phyloP scores from a whole-genome alignment of 2,329 filamentous ascomycete genomes.

The Myriangium duriaei region DNA sequence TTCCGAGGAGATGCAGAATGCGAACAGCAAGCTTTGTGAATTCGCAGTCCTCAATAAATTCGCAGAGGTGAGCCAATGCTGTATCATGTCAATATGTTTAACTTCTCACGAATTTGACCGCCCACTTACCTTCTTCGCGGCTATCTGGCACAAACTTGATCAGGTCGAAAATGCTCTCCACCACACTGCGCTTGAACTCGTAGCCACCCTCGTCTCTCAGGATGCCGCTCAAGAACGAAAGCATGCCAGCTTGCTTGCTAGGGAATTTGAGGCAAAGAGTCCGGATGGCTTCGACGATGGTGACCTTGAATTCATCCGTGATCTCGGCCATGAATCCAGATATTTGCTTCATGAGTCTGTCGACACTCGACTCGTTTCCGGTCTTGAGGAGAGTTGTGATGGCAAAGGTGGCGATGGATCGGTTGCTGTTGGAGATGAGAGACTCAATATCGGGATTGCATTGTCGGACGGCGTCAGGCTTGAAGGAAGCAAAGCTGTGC shows the following conservation, averaged over 20 bases:
- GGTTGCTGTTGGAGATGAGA: slow-evolving; percentile 91
- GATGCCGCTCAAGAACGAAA: slow-evolving; percentile 93
- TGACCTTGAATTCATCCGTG: slow-evolving; percentile 99
- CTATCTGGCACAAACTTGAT: slow-evolving; percentile 97
- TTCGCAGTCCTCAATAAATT: slow-evolving; percentile 99
- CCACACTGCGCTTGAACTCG: slow-evolving; percentile 93
- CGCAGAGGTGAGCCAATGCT: slow-evolving; percentile 88
- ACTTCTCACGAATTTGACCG: not conserved
- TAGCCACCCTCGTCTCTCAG: slow-evolving; percentile 93
- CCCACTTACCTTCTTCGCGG: slow-evolving; percentile 49
- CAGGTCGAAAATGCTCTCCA: slow-evolving; percentile 98
- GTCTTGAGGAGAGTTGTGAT: slow-evolving; percentile 98
- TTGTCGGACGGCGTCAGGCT: slow-evolving; percentile 77
- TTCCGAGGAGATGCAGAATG: slow-evolving; percentile 83
- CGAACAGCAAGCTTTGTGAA: slow-evolving; percentile 96
- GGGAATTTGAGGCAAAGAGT: slow-evolving; percentile 96
- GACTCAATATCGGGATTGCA: slow-evolving; percentile 98
- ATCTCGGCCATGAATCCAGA: slow-evolving; percentile 98
- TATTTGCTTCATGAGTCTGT: slow-evolving; percentile 97
- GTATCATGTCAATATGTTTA: slow-evolving; percentile 20
- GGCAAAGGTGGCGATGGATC: slow-evolving; percentile 94
- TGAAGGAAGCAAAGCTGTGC: slow-evolving; percentile 93
- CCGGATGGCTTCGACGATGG: slow-evolving; percentile 96
- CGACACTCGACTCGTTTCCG: slow-evolving; percentile 92
- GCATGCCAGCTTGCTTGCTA: slow-evolving; percentile 94